These are phyloP conservation scores for Gonium pectorale DNA, from an alignment of 139 green algal genomes.

Conservation along the genomic window DNA sequence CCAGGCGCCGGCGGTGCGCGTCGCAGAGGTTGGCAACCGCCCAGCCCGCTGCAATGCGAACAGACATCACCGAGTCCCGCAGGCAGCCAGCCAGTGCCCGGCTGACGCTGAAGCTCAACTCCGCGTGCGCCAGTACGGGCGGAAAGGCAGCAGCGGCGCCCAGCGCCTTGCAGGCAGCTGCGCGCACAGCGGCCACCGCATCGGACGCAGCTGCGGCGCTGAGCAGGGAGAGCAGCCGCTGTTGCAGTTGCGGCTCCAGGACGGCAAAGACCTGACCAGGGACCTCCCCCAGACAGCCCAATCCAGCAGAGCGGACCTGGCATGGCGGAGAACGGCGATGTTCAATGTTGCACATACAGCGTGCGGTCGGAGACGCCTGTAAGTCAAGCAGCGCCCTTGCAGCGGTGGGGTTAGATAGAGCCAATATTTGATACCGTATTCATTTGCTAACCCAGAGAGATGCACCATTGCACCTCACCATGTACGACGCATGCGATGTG, in stretches of 20 bases:
- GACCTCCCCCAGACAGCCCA: conserved; percentile 18
- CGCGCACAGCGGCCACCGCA: conserved; percentile 51
- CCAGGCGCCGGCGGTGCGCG: conserved; percentile 1
- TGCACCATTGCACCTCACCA: no score
- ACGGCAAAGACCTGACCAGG: conserved; percentile 25
- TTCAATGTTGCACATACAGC: no score
- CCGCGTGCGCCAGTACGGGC: background rate
- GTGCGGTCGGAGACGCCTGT: no score
- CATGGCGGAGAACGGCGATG: background rate
- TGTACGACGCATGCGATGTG: conserved; percentile 45
- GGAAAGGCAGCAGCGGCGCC: conserved; percentile 35
- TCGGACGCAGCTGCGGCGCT: conserved; percentile 18
- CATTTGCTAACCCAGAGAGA: no score
- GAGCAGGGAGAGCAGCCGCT: conserved; percentile 43
- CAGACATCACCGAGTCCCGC: conserved; percentile 53
- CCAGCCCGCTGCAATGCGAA: conserved; percentile 65
- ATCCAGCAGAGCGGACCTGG: conserved; percentile 25
- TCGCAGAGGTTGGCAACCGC: conserved; percentile 69
- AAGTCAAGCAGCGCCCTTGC: no score
- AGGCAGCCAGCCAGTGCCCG: background rate
- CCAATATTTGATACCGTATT: no score
- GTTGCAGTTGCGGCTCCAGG: conserved; percentile 31
- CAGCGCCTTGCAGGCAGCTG: conserved; percentile 63
- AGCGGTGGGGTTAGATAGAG: no score
- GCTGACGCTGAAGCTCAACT: background rate